Percentiles rank a stretch among this genome's conserved stretches.
Conservation (phyloP, 176 grass and related monocot species). For the Saccharum spontaneum region DNA sequence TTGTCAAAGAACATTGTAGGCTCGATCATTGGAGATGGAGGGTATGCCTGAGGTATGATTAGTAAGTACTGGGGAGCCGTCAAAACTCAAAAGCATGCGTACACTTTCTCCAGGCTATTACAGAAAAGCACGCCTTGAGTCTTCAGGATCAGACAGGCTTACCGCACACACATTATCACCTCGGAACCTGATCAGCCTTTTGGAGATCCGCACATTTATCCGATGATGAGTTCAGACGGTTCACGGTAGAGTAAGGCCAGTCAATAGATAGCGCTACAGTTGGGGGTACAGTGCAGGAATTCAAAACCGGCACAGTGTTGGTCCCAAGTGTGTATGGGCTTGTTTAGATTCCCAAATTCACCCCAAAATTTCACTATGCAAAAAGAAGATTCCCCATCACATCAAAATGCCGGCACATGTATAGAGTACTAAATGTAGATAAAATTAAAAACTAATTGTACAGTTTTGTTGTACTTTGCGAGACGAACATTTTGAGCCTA, state of each 20-base stretch:
- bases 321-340: no score
- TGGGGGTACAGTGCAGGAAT: neutral
- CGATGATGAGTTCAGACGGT: neutral
- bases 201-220: neutral
- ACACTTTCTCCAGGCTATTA: neutral
- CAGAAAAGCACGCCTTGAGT: neutral
- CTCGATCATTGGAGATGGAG: neutral
- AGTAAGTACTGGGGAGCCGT: neutral
- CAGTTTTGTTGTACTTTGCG: no score
- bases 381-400: no score
- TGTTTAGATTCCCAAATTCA: no score
- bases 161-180: neutral
- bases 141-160: slow-evolving; percentile 15
- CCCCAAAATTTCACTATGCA: no score
- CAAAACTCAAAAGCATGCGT: neutral
- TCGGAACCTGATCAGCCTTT: neutral
- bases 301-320: neutral
- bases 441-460: no score
- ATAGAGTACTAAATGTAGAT: no score
- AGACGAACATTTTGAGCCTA: no score
- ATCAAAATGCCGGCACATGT: no score
- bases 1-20: neutral
- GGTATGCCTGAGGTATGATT: neutral
- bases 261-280: neutral
- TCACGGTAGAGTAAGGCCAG: neutral